Evolutionary conservation across 2,329 filamentous ascomycete genomes (phyloP), one percentile per base, ranked within the genome.

Genomic region (Dactylella cylindrospora): DNA sequence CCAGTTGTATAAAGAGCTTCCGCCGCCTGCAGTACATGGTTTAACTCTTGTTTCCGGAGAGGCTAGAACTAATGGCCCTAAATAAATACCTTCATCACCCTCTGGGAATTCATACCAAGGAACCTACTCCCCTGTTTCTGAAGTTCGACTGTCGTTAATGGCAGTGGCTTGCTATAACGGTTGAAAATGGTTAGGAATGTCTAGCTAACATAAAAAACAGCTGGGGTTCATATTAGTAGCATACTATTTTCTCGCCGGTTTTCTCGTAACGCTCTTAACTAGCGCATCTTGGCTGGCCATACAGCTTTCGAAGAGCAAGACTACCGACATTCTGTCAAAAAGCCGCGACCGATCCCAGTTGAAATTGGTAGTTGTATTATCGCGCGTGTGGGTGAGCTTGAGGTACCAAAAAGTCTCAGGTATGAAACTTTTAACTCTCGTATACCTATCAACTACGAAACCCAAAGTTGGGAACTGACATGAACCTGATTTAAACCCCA

Each of bases 391-490:
- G 69, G 82, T 83, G 31, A 98, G 79, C 68, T 85, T 91, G 76
- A 98, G 95, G 60, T 81, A 80, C 93, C 93, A 98, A 73, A 97
- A 98, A 0, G 81, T 77, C 71, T 98, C 93, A 0, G 91, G 86
- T 0, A 93, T 84, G 72, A 98, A 98, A 68, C 95, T 95, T 65
- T 88, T 84, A 45, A 98, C 93, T 44, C 88, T 84, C 68, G 95
- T 88, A 72, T 97, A 98, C 40, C 91, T 83, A 73, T 98, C 93
- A 5, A 98, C 93, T 1, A 98, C 91, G 67, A 98, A 98, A 0
- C 93, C 93, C 3, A 98, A 78, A 0, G 93, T 97, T 1, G 93
- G 93, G 69, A 98, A 98, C 72, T 98, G 93, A 67, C 93, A 98
- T 3, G 90, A 95, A 10, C 81, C 88, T 88, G 55, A 28, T 29